These are phyloP conservation scores for Colletotrichum phormii DNA, from an alignment of 2,329 filamentous ascomycete genomes.

Conservation along the genomic window DNA sequence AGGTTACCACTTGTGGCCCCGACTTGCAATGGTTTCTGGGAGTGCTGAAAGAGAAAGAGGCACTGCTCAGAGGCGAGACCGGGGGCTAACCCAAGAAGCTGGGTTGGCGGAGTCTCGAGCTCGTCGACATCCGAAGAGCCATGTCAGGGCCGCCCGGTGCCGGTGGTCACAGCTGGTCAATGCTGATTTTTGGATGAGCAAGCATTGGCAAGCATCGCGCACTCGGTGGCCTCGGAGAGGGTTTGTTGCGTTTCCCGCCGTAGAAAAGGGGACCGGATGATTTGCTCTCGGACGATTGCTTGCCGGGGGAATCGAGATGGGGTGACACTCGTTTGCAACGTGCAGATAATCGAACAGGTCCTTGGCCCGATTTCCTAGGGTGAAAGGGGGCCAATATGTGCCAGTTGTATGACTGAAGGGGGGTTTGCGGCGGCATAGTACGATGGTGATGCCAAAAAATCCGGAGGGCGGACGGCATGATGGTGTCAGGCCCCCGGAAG, in stretches of 20 bases:
- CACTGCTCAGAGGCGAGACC: conserved; percentile 1
- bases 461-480: conserved; percentile 4
- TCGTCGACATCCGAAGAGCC: background rate
- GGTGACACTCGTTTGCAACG: conserved; percentile 24
- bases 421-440: background rate
- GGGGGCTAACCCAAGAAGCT: conserved; percentile 19
- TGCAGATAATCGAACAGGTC: conserved; percentile 13
- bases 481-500: conserved; percentile 14
- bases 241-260: background rate
- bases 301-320: conserved; percentile 9
- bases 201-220: background rate
- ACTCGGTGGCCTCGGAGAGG: background rate
- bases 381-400: conserved; percentile 6
- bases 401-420: conserved; percentile 5
- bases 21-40: background rate
- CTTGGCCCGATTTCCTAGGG: background rate
- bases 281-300: background rate
- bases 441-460: conserved; percentile 14
- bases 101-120: conserved; percentile 13
- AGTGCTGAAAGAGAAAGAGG: background rate
- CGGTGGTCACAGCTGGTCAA: conserved; percentile 18
- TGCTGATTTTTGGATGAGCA: background rate
- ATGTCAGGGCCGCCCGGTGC: background rate
- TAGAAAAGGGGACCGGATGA: background rate
- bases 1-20: background rate